Conservation (phyloP, 495 filamentous ascomycete genomes). For the Annulohypoxylon stygium region DNA sequence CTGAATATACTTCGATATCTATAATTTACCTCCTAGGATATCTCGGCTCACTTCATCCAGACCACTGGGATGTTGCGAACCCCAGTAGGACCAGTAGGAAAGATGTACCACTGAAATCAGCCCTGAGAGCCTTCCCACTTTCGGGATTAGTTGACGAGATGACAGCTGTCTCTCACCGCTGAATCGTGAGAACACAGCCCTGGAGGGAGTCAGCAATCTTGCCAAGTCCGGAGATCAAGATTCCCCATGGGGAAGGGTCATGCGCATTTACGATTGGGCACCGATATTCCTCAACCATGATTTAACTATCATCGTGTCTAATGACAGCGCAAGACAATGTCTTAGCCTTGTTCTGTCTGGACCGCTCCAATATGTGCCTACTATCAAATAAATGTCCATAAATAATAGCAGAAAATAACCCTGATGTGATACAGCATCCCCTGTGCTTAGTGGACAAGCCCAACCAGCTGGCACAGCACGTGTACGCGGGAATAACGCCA, state of each 20-base stretch:
- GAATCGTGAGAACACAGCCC: conserved; percentile 14
- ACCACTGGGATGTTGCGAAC: conserved; percentile 28
- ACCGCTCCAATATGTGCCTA: background rate
- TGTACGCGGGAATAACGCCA: conserved; percentile 20
- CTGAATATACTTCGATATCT: conserved; percentile 2
- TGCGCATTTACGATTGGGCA: conserved; percentile 31
- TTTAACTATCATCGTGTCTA: background rate
- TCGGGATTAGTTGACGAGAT: conserved; percentile 18
- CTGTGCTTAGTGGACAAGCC: conserved; percentile 23
- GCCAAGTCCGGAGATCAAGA: conserved; percentile 40
- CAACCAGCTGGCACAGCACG: conserved; percentile 19
- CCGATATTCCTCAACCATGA: background rate
- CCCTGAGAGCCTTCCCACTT: conserved; percentile 2
- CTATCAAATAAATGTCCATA: conserved; percentile 6
- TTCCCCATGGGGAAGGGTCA: conserved; percentile 37
- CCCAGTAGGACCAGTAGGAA: conserved; percentile 25
- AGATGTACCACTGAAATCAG: conserved; percentile 5
- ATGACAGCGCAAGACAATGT: background rate
- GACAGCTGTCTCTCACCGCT: background rate
- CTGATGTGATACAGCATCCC: conserved; percentile 20
- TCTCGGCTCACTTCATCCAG: conserved; percentile 31
- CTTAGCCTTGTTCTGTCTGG: background rate
- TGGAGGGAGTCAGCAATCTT: conserved; percentile 20
- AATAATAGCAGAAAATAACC: background rate
- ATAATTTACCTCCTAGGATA: conserved; percentile 6